Evolutionary conservation across 2,329 filamentous ascomycete species (phyloP).

Genomic region (Fusarium hostae): DNA sequence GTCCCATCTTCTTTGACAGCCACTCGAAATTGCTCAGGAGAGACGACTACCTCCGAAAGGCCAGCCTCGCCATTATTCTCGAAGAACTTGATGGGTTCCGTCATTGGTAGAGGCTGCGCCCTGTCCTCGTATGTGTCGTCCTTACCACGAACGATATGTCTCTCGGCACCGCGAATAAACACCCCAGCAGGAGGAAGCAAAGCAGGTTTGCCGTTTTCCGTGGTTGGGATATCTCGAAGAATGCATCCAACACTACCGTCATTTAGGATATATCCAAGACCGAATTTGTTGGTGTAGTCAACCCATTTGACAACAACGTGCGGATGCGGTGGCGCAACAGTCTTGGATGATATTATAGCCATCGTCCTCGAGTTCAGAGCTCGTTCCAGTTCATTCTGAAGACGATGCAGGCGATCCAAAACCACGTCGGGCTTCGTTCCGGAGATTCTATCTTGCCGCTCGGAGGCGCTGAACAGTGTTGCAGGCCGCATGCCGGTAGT

Average conservation of each 20-base stretch:
- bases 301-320: conserved; percentile 83
- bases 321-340: conserved; percentile 65
- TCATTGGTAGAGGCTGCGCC: conserved; percentile 72
- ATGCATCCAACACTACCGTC: conserved; percentile 83
- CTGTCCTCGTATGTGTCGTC: conserved; percentile 67
- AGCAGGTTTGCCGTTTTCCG: conserved; percentile 60
- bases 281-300: conserved; percentile 88
- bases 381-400: conserved; percentile 71
- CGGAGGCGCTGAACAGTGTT: conserved; percentile 66
- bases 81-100: conserved; percentile 74
- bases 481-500: conserved; percentile 51
- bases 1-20: conserved; percentile 67
- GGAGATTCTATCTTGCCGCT: conserved; percentile 61
- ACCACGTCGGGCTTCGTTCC: conserved; percentile 68
- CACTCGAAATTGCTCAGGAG: conserved; percentile 70
- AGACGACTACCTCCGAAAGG: conserved; percentile 70
- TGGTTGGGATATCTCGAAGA: conserved; percentile 65
- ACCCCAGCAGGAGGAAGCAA: conserved; percentile 76
- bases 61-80: conserved; percentile 76
- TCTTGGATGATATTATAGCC: conserved; percentile 67
- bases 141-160: conserved; percentile 72
- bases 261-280: conserved; percentile 84
- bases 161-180: conserved; percentile 76
- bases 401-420: conserved; percentile 63
- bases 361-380: conserved; percentile 72